Evolutionary conservation across 2,329 filamentous ascomycete species (phyloP).

Genomic region (Colletotrichum chrysophilum): DNA sequence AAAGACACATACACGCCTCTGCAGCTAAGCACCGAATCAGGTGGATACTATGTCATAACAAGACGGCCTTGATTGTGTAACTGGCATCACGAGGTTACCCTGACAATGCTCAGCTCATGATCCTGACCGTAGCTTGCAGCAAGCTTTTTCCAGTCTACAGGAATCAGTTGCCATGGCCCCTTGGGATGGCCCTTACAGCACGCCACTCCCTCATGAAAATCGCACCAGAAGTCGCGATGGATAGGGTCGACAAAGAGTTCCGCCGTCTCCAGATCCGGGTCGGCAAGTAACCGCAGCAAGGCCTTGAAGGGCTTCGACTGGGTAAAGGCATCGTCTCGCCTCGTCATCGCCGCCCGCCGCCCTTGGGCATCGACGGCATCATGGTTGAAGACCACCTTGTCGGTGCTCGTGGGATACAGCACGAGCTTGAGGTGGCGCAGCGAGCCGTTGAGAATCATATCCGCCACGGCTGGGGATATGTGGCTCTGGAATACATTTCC

Average conservation of each 20-base stretch:
- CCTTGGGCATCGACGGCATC: constrained; percentile 12
- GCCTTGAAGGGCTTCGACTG: constrained; percentile 25
- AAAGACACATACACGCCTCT: not conserved
- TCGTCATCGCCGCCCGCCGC: constrained; percentile 1
- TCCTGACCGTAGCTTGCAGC: constrained; percentile 26
- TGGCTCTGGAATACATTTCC: constrained; percentile 22
- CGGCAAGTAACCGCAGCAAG: constrained; percentile 45
- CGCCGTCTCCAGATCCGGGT: constrained; percentile 48
- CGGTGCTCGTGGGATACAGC: constrained; percentile 16
- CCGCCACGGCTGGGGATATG: constrained; percentile 25
- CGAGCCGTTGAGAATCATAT: constrained; percentile 29
- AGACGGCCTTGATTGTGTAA: not conserved
- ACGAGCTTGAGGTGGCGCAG: constrained; percentile 27
- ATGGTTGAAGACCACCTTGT: not conserved
- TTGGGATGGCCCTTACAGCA: constrained; percentile 10
- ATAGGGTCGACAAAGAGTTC: constrained; percentile 39
- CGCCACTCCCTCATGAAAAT: constrained; percentile 38
- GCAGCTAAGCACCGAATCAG: not conserved
- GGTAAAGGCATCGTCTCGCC: constrained; percentile 14
- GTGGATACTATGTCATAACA: not conserved
- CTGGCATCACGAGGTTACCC: constrained; percentile 3
- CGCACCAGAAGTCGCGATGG: constrained; percentile 45
- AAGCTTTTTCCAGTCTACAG: constrained; percentile 37
- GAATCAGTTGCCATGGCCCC: constrained; percentile 24
- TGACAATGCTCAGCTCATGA: constrained; percentile 21